Evolutionary conservation across 306 rosid genomes (phyloP), one percentile per base, ranked within the genome.

Genomic region (Gynostemma pentaphyllum): DNA sequence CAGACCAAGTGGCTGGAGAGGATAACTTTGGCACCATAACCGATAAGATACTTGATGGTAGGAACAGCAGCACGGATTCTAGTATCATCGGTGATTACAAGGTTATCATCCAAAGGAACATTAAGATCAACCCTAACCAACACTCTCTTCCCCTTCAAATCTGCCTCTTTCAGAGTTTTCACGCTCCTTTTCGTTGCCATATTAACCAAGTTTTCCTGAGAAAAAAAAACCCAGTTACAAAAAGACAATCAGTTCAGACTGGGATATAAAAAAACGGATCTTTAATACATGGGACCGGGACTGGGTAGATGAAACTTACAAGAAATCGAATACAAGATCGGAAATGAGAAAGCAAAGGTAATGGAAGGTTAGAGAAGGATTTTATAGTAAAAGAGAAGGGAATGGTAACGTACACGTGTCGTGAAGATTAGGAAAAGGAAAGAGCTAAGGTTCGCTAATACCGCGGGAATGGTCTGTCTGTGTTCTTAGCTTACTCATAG

Each of bases 101-200:
- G 51, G 86, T 77, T 78, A 22, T 87, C 97, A 71, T 87, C 95
- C 85, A 91, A 79, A 55, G 97, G 97, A 64, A 91, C 96, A 40
- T 91, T 91, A 34, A 91, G 91, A 87, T 91, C 97, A 45, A 77
- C 97, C 72, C 97, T 87, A 18, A 85, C 89, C 11, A 91, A 85
- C 57, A 91, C 97, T 62, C 81, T 81, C 78, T 91, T 91, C 39
- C 91, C 96, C 74, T 91, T 91, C 96, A 91, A 81, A 75, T 87
- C 96, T 22, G 56, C 84, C 78, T 83, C 95, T 72, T 81, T 91
- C 79, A 91, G 73, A 7, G 96, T 82, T 24, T 86, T 75, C 5
- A 91, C 97, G 75, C 96, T 87, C 72, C 80, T 91, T 79, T 91
- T 90, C 61, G 97, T 85, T 19, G 95, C 95, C 97, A 91, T 91